Evolutionary conservation across 2,329 filamentous ascomycete genomes (phyloP), one percentile per base, ranked within the genome.

Genomic region (Phialemoniopsis sp.): DNA sequence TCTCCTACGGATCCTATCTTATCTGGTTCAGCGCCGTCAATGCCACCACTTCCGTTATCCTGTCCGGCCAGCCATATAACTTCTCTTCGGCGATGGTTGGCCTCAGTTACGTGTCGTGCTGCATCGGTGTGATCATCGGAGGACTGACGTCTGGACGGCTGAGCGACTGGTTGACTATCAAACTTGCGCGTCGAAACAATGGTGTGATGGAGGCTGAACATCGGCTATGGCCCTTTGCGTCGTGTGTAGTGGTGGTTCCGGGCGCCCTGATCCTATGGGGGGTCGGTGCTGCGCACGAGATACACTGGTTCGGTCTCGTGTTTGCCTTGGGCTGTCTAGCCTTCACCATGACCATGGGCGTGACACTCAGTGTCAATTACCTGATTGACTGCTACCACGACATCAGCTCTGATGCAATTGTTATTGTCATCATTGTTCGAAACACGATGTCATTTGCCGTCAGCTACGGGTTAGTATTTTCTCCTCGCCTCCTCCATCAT

Each of bases 361-460:
- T 49, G 56, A 3, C 48, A 59, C 9, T 53, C 50, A 18, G 21
- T 26, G 21, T 60, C 15, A 53, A 49, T 39, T 61, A 60, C 43
- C 49, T 52, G 29, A 59, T 60, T 17, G 44, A 44, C 3, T 52
- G 49, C n/a, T 60, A 60, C 41, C 47, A 41, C 5, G 54, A 60
- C 29, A 47, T 61, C 2, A 48, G 49, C 3, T 54, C 54, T 9
- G 48, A 54, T 8, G 48, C 56, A 39, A 48, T 60, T 6, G 55
- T 56, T 2, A 58, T 56, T 0, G 55, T 50, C 38, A 49, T 61
- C 7, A 38, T 60, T 6, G 58, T 61, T 32, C 55, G 62, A 13
- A 66, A 66, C 40, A 64, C 60, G 2, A 53, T 66, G 51, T 57
- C 57, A 17, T 65, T 65, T 41, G 62, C 60, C 17, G 56, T 65